A percentile compares a stretch with the other conserved stretches of the same genome.
Evolutionary conservation across 352 stramenopile species (phyloP).

Genomic region (Phytophthora ramorum): DNA sequence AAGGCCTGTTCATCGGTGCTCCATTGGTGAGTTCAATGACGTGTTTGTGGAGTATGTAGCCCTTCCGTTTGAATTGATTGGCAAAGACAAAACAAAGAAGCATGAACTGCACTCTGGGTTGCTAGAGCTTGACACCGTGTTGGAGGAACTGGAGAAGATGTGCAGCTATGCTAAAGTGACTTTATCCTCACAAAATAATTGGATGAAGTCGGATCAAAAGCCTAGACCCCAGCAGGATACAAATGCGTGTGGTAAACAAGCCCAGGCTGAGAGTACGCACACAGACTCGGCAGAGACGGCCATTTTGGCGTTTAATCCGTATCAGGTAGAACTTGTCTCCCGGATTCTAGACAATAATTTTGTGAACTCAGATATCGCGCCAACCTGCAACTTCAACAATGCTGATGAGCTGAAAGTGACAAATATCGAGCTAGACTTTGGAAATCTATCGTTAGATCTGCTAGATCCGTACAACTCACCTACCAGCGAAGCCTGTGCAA

Average conservation of each 20-base stretch:
- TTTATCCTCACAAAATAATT: conserved; percentile 46
- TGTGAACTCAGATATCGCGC: conserved; percentile 20
- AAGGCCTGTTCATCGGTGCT: conserved; percentile 6
- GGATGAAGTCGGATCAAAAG: conserved; percentile 17
- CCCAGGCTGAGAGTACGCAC: background rate
- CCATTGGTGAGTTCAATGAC: conserved; percentile 26
- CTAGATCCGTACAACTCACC: conserved; percentile 29
- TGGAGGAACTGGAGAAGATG: conserved; percentile 63
- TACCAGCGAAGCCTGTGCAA: background rate
- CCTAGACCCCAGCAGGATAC: background rate
- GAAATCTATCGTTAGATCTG: conserved; percentile 50
- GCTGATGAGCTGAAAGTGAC: conserved; percentile 55
- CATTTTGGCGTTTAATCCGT: conserved; percentile 53
- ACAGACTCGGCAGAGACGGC: background rate
- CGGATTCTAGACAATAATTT: conserved; percentile 76
- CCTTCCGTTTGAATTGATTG: conserved; percentile 40
- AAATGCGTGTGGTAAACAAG: background rate
- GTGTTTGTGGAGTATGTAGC: conserved; percentile 60
- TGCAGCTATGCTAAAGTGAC: conserved; percentile 48
- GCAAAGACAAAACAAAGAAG: conserved; percentile 30
- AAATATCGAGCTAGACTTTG: conserved; percentile 54
- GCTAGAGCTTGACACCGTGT: conserved; percentile 57
- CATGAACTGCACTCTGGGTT: conserved; percentile 1
- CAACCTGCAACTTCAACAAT: background rate
- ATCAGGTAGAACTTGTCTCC: conserved; percentile 69